Base-by-base conservation (phyloP, 345 rosid species). In the Anacardium occidentale region DNA sequence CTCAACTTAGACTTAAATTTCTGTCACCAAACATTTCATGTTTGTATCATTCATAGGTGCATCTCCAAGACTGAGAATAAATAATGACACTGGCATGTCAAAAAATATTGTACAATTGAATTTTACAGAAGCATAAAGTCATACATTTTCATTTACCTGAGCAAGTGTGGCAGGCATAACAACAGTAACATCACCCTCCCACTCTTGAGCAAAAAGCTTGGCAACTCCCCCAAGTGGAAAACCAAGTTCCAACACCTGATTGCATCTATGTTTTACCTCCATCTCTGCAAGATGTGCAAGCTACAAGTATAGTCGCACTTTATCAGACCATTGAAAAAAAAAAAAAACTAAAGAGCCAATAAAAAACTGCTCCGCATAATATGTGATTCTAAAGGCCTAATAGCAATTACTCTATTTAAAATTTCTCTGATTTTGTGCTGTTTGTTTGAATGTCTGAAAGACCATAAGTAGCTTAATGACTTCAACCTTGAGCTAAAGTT, bases 181-280 rank as follows among this genome's bases (percentile, higher is more conserved):
- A 72, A 95, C 96, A 57, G 98, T 95, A 70, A 95, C 93, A 77
- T 95, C 99, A 7, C 99, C 99, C 78, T 95, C 99, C 99, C 99
- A 92, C 47, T 95, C 99, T 77, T 95, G 99, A 77, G 98, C 94
- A 82, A 91, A 92, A 56, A 95, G 88, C 86, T 81, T 90, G 34
- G 99, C 97, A 13, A 95, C 70, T 80, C 99, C 98, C 64, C 99
- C 98, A 0, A 95, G 75, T 0, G 94, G 99, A 81, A 95, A 95
- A 51, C 99, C 99, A 5, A 95, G 96, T 82, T 89, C 97, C 78
- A 92, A 48, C 13, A 89, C 81, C 68, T 95, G 99, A 76, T 83
- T 87, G 78, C 91, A 95, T 82, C 98, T 91, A 81, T 95, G 98
- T 78, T 95, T 95, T 55, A 91, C 91, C 84, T 95, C 99, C 97